phyloP scores from a whole-genome alignment of 352 stramenopile genomes.

The Phytopythium boreale region DNA sequence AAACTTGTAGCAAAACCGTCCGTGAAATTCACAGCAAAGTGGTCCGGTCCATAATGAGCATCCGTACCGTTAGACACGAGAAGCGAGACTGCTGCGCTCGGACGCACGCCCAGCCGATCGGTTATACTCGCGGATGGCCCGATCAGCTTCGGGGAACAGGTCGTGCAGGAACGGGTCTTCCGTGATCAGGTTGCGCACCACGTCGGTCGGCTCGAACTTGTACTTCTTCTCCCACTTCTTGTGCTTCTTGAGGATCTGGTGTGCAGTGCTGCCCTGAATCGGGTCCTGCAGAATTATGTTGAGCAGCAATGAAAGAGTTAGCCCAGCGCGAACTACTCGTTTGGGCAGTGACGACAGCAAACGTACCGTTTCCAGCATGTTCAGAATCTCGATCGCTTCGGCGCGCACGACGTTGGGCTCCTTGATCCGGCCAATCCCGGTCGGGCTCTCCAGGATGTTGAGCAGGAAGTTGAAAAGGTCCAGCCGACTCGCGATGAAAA shows the following conservation, averaged over 20 bases:
- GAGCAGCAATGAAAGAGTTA: neutral
- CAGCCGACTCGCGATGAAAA: constrained; percentile 62
- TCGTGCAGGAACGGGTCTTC: constrained; percentile 74
- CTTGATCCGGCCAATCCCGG: constrained; percentile 49
- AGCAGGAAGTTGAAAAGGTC: constrained; percentile 75
- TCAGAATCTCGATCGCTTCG: constrained; percentile 76
- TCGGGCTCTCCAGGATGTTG: constrained; percentile 69
- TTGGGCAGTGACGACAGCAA: neutral
- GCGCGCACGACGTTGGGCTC: constrained; percentile 60
- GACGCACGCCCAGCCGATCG: constrained; percentile 1
- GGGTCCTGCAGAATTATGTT: constrained; percentile 33
- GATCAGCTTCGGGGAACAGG: constrained; percentile 57
- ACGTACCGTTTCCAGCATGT: constrained; percentile 69
- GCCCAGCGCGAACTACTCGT: neutral
- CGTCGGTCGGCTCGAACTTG: constrained; percentile 46
- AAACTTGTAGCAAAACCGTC: neutral
- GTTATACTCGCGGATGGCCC: constrained; percentile 47
- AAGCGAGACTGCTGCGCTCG: constrained; percentile 4
- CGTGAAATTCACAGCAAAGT: neutral
- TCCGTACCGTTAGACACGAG: neutral
- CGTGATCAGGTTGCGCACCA: constrained; percentile 33
- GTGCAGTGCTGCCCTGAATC: constrained; percentile 60
- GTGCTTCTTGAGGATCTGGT: constrained; percentile 85
- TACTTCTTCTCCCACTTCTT: constrained; percentile 89
- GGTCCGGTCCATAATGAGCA: neutral